These are phyloP conservation scores for Pseudogymnoascus sp. DNA, from an alignment of 2,329 filamentous ascomycete genomes.

Conservation along the genomic window DNA sequence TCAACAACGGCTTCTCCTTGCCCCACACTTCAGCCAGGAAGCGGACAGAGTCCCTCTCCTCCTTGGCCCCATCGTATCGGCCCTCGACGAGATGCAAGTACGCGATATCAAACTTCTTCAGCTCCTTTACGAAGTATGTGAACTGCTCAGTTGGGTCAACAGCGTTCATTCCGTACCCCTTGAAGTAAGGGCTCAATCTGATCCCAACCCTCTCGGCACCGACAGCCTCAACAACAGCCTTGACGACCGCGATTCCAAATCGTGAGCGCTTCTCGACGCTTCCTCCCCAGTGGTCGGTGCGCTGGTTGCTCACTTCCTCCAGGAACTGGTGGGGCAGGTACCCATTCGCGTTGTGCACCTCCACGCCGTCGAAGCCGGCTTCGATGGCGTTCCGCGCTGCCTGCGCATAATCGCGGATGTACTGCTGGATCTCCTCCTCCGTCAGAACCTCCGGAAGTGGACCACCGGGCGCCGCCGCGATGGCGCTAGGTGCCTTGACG, in stretches of 20 bases:
- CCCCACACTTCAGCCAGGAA: slow-evolving; percentile 40
- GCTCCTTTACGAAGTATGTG: slow-evolving; percentile 36
- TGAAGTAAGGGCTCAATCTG: slow-evolving; percentile 56
- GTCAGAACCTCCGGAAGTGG: slow-evolving; percentile 30
- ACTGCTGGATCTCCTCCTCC: slow-evolving; percentile 30
- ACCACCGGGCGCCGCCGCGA: slow-evolving; percentile 18
- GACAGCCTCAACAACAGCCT: slow-evolving; percentile 40
- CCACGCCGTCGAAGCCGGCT: slow-evolving; percentile 48
- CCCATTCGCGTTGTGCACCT: slow-evolving; percentile 37
- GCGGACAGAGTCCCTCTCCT: slow-evolving; percentile 25
- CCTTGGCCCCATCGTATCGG: slow-evolving; percentile 37
- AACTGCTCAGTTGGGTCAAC: slow-evolving; percentile 39
- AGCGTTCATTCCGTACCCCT: slow-evolving; percentile 44
- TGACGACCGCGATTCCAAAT: slow-evolving; percentile 46
- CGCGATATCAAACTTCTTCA: slow-evolving; percentile 34
- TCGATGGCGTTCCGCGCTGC: slow-evolving; percentile 41
- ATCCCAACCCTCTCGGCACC: slow-evolving; percentile 48
- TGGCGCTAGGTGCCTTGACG: slow-evolving; percentile 15
- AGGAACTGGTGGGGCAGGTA: slow-evolving; percentile 52
- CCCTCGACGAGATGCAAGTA: slow-evolving; percentile 50
- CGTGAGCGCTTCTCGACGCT: slow-evolving; percentile 41
- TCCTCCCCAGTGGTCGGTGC: slow-evolving; percentile 45
- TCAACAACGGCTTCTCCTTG: slow-evolving; percentile 37
- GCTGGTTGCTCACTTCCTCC: slow-evolving; percentile 46
- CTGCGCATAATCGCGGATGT: slow-evolving; percentile 34